Percentiles rank a stretch among this genome's conserved stretches.
phyloP scores from a whole-genome alignment of 495 filamentous ascomycete genomes.

The Penicillium ochrochloron region DNA sequence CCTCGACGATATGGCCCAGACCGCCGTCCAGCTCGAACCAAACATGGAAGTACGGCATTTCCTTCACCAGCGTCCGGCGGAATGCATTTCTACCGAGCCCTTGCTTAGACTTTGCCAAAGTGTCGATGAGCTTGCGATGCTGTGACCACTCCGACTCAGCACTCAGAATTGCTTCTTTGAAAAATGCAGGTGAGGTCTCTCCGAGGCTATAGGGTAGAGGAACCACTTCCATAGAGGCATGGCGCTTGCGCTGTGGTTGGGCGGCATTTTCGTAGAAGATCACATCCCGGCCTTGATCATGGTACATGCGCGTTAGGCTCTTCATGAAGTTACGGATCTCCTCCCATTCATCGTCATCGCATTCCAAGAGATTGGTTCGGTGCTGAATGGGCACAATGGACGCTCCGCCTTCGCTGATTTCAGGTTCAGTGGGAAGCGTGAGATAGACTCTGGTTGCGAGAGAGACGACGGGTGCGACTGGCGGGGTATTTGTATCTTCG shows the following conservation, averaged over 20 bases:
- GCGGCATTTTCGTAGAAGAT: conserved; percentile 98
- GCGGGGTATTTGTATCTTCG: conserved; percentile 81
- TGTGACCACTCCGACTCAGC: conserved; percentile 93
- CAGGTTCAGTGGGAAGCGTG: conserved; percentile 87
- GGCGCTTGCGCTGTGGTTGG: conserved; percentile 72
- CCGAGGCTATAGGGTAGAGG: conserved; percentile 87
- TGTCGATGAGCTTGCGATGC: conserved; percentile 93
- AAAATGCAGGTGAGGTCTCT: conserved; percentile 91
- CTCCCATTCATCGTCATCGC: conserved; percentile 99
- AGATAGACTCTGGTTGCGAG: conserved; percentile 86
- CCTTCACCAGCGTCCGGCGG: conserved; percentile 80
- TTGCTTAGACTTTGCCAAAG: conserved; percentile 67
- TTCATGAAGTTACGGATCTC: conserved; percentile 99
- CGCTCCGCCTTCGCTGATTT: conserved; percentile 80
- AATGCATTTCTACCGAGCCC: conserved; percentile 83
- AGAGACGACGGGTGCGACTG: conserved; percentile 88
- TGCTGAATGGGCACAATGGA: conserved; percentile 91
- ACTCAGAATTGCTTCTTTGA: conserved; percentile 89
- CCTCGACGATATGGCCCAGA: conserved; percentile 90
- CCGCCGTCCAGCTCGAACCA: conserved; percentile 96
- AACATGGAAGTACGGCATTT: conserved; percentile 99
- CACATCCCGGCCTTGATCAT: conserved; percentile 86
- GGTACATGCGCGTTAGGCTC: conserved; percentile 88
- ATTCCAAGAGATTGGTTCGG: conserved; percentile 87
- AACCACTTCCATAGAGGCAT: conserved; percentile 85